These are phyloP conservation scores for Trichoderma sp. DNA, from an alignment of 2,329 filamentous ascomycete genomes.

Conservation along the genomic window DNA sequence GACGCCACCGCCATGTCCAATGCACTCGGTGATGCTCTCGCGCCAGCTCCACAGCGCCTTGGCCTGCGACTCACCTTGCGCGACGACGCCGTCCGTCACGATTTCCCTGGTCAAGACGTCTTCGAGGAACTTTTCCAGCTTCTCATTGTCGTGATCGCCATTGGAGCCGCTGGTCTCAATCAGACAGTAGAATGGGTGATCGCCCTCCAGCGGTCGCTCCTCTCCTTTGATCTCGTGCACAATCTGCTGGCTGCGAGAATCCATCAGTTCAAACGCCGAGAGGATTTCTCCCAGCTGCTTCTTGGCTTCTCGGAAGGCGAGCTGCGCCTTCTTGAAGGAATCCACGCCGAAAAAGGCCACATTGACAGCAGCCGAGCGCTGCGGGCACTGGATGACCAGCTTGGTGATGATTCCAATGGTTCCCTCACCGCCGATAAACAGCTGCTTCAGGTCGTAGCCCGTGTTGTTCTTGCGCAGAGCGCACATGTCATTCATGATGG, in stretches of 20 bases:
- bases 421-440: conserved; percentile 94
- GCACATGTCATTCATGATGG: conserved; percentile 83
- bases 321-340: conserved; percentile 85
- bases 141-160: conserved; percentile 87
- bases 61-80: conserved; percentile 90
- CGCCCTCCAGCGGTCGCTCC: conserved; percentile 76
- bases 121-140: conserved; percentile 88
- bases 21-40: conserved; percentile 86
- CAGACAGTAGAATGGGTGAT: conserved; percentile 93
- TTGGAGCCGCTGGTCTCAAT: conserved; percentile 97
- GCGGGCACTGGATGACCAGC: conserved; percentile 85
- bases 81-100: conserved; percentile 85
- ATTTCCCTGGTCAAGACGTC: conserved; percentile 87
- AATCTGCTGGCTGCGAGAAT: conserved; percentile 76
- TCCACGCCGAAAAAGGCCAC: conserved; percentile 92
- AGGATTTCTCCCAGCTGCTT: conserved; percentile 89
- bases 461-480: conserved; percentile 97
- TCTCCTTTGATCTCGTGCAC: conserved; percentile 74
- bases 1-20: conserved; percentile 88
- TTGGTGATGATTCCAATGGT: conserved; percentile 94
- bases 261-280: conserved; percentile 98
- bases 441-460: conserved; percentile 93
- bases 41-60: conserved; percentile 86
- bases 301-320: conserved; percentile 87
- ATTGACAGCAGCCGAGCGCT: conserved; percentile 83